Base-by-base conservation (phyloP, 1,284 basidiomycete species). In the Trametes versicolor region DNA sequence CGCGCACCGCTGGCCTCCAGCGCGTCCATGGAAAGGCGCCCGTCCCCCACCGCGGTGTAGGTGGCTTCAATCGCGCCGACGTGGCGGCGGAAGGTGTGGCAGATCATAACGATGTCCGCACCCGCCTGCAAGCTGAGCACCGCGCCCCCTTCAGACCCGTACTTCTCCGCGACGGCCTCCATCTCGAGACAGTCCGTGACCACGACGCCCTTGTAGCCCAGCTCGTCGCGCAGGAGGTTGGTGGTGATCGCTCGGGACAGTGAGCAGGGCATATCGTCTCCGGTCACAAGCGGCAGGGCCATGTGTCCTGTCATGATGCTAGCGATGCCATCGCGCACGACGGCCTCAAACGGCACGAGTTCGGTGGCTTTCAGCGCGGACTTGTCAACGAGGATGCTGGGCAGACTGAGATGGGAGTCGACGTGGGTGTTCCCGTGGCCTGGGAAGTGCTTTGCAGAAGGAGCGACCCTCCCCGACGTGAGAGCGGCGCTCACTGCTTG, bases 241-340 rank as follows among this genome's bases (percentile, higher is more conserved):
- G 80, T 86, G 41, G 85, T 87, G 50, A 90, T 81, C 32, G 69
- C 70, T 1, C 76, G 72, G 0, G 87, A 88, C 23, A 91, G 80
- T 12, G 89, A 90, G 27, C 82, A 82, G 2, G 90, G 89, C 2
- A 77, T 81, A 62, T 85, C 81, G 59, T 80, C 78, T 29, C 83
- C 83, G 0, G 83, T 85, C 27, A 89, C 74, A 13, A 81, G 64
- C 0, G 89, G 89, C 0, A 91, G 80, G 6, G 89, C 87, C 82
- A 91, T 89, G 72, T 92, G 90, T 0, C 87, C 89, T 0, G 87
- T 86, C 90, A 92, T 92, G 57, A 91, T 81, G 37, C 82, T 88
- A 0, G 86, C 81, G 2, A 87, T 71, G 2, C 77, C 70, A 0
- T 71, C 71, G 4, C 77, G 69, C 29, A 87, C 77, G 53, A 87